Evolutionary conservation across 148 eudicot species (phyloP).

Genomic region (Rhododendron williamsianum): DNA sequence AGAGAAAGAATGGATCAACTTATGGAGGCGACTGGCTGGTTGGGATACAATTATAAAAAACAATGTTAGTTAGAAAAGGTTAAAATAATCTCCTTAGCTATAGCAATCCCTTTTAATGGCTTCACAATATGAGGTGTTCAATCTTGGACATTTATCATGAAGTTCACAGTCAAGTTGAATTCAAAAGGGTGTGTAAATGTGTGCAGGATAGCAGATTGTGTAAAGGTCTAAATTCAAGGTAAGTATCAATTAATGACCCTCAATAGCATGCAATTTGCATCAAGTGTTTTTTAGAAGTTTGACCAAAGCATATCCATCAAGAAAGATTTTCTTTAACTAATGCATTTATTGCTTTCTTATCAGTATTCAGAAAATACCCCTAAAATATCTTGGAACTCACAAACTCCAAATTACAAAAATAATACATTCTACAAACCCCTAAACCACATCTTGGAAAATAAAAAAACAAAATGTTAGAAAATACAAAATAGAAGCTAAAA

Average conservation of each 20-base stretch:
- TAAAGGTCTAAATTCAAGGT: not conserved
- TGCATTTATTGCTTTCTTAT: not conserved
- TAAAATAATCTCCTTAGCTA: not conserved
- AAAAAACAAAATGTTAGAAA: not conserved
- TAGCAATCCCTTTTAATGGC: not conserved
- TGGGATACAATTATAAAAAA: not conserved
- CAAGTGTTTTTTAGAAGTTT: not conserved
- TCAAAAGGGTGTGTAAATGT: not conserved
- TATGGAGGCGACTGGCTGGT: not conserved
- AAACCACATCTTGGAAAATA: not conserved
- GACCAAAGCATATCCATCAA: not conserved
- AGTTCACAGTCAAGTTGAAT: not conserved
- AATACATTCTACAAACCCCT: not conserved
- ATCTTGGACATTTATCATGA: not conserved
- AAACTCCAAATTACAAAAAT: not conserved
- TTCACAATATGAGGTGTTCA: not conserved
- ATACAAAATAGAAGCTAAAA: not conserved
- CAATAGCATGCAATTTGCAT: not conserved
- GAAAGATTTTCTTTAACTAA: not conserved
- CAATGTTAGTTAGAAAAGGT: not conserved
- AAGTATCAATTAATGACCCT: not conserved
- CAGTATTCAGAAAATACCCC: not conserved
- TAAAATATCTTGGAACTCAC: not conserved
- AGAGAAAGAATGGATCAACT: not conserved
- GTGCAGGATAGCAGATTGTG: not conserved